These are phyloP conservation scores for Candida incommunis DNA, from an alignment of 805 yeast genomes.

Conservation along the genomic window DNA sequence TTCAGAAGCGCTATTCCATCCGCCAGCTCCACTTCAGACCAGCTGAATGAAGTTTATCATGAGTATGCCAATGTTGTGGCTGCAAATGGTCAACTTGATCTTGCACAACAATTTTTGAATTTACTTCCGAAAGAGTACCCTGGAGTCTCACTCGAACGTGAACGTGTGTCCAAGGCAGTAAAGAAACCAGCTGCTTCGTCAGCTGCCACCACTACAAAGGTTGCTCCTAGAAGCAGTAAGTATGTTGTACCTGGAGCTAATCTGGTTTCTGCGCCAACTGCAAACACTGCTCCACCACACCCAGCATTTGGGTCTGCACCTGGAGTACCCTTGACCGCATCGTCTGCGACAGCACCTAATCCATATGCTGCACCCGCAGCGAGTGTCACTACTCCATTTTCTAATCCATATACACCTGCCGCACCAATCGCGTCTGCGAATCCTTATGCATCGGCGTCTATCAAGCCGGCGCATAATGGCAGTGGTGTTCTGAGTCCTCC, in stretches of 20 bases:
- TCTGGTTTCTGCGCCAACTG: slow-evolving; percentile 7
- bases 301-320: slow-evolving; percentile 11
- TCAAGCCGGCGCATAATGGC: neutral
- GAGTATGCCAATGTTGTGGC: slow-evolving; percentile 77
- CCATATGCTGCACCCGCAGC: slow-evolving; percentile 10
- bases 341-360: neutral
- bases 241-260: neutral
- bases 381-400: slow-evolving; percentile 3
- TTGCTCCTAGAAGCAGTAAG: slow-evolving; percentile 3
- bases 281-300: slow-evolving; percentile 8
- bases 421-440: neutral
- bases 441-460: too few species aligned
- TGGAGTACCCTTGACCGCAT: slow-evolving; percentile 7
- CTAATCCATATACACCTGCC: slow-evolving; percentile 15
- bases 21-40: slow-evolving; percentile 17
- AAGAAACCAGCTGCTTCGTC: slow-evolving; percentile 16
- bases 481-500: slow-evolving; percentile 3
- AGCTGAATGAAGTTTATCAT: slow-evolving; percentile 46
- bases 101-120: slow-evolving; percentile 58
- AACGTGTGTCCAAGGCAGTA: slow-evolving; percentile 61
- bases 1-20: slow-evolving; percentile 35
- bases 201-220: slow-evolving; percentile 6
- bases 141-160: slow-evolving; percentile 56
- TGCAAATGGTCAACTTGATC: slow-evolving; percentile 67
- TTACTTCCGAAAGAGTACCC: slow-evolving; percentile 63